Evolutionary conservation across 1,284 basidiomycete species (phyloP), one percentile per base, ranked within the genome.

Genomic region (Mycena sp.): DNA sequence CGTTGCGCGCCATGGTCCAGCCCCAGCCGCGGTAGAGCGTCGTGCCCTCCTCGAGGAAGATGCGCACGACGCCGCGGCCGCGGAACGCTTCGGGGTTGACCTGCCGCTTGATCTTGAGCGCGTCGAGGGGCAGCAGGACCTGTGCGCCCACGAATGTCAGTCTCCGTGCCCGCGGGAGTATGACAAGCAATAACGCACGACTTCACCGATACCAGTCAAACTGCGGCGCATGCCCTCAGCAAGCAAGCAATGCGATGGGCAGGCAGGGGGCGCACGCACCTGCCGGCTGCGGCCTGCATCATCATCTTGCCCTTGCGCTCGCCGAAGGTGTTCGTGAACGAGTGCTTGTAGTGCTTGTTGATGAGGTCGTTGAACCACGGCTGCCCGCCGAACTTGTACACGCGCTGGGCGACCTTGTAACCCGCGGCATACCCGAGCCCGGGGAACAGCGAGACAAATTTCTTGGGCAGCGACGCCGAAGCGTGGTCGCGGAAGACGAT

Each of bases 331-430:
- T 86, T 88, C 57, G 89, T 92, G 80, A 98, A 99, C 65, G 82
- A 77, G 30, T 84, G 80, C 76, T 92, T 93, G 81, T 89, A 90
- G 76, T 93, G 82, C 72, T 85, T 87, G 70, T 87, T 86, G 74
- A 99, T 90, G 74, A 96, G 77, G 80, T 99, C 96, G 78, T 96
- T 94, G 79, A 98, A 98, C 86, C 91, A 99, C 23, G 98, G 97
- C 80, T 99, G 97, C 1, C 97, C 98, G 65, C 98, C 97, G 72
- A 99, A 99, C 82, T 99, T 99, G 89, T 98, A 98, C 72, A 97
- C 87, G 53, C 95, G 88, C 80, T 98, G 95, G 1, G 94, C 81
- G 72, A 98, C 82, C 80, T 99, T 99, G 89, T 99, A 99, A 0
- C 96, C 95, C 30, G 95, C 97, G 4, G 97, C 98, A 76, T 99